Evolutionary conservation across 495 filamentous ascomycete species (phyloP), one percentile per base, ranked within the genome.

Genomic region (Hypomontagnella submonticulosa): DNA sequence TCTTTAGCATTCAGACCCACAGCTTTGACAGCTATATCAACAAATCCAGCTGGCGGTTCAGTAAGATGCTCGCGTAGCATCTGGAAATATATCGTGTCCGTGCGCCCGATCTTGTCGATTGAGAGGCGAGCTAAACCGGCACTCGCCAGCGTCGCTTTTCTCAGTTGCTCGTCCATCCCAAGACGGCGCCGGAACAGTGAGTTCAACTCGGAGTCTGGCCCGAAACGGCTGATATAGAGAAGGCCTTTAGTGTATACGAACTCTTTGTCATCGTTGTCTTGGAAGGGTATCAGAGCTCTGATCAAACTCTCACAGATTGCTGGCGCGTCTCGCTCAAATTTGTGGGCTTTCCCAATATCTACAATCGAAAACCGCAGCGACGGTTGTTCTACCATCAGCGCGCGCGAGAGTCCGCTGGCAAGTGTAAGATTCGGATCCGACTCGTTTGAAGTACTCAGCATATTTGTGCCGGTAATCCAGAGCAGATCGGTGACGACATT

Each of bases 1-100:
- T 79, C 77, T 20, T 67, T 65, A 61, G 75, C 72, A 61, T 76
- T 82, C 7, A 83, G n/a, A 2, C 78, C 73, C 3, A 73, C 48
- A 7, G 76, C 75, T 10, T 69, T 56, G 8, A 76, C 50, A 15
- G 70, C 41, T 23, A 84, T 59, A 34, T 82, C 76, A 13, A 84
- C 66, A 10, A 69, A 63, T 15, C 59, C 65, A 18, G 15, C 19
- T 1, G 67, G 49, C 4, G 61, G 53, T 12, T 57, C 5, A 4
- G 4, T 7, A 10, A 12, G 4, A 1, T 33, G 65, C n/a, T 54
- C 47, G 12, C 5, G 10, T 4, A 54, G 5, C 13, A 59, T 41
- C 9, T 63, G 52, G 23, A 64, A 69, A 15, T 64, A 16, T 3
- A 69, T 32, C 0, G 66, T 64, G 4, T 69, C 60, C 0, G 13